Conservation (phyloP, 2,329 filamentous ascomycete genomes). For the Claviceps quebecensis region DNA sequence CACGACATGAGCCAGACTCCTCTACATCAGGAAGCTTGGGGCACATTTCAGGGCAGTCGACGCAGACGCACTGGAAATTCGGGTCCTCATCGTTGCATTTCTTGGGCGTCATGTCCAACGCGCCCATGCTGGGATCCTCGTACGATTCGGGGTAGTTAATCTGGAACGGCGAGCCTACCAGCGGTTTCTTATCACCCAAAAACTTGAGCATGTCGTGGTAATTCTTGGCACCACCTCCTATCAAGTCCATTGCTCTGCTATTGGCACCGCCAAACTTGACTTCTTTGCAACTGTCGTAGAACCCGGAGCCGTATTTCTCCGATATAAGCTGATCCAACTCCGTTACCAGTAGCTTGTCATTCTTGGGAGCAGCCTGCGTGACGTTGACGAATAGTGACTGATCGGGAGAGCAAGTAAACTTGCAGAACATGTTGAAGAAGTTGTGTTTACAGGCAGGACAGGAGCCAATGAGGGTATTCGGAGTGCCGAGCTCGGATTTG, state of each 20-base stretch:
- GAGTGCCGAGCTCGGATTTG: slow-evolving; percentile 71
- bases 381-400: slow-evolving; percentile 94
- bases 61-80: slow-evolving; percentile 76
- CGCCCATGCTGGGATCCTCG: slow-evolving; percentile 53
- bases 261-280: slow-evolving; percentile 96
- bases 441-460: slow-evolving; percentile 97
- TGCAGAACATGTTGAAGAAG: slow-evolving; percentile 97
- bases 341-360: slow-evolving; percentile 52
- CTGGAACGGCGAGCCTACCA: slow-evolving; percentile 86
- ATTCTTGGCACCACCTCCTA: slow-evolving; percentile 87
- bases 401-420: slow-evolving; percentile 93
- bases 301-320: slow-evolving; percentile 67
- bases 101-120: slow-evolving; percentile 60
- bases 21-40: slow-evolving; percentile 67
- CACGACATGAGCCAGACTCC: slow-evolving; percentile 56
- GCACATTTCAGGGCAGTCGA: slow-evolving; percentile 82
- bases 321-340: slow-evolving; percentile 85
- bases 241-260: slow-evolving; percentile 85
- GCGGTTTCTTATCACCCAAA: slow-evolving; percentile 73
- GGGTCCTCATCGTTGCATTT: slow-evolving; percentile 83
- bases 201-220: slow-evolving; percentile 82
- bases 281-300: slow-evolving; percentile 97
- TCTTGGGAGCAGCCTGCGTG: slow-evolving; percentile 54
- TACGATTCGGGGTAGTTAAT: slow-evolving; percentile 73
- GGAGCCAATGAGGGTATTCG: slow-evolving; percentile 76